These are phyloP conservation scores for Suillus lakei DNA, from an alignment of 768 basidiomycete species.

Conservation along the genomic window DNA sequence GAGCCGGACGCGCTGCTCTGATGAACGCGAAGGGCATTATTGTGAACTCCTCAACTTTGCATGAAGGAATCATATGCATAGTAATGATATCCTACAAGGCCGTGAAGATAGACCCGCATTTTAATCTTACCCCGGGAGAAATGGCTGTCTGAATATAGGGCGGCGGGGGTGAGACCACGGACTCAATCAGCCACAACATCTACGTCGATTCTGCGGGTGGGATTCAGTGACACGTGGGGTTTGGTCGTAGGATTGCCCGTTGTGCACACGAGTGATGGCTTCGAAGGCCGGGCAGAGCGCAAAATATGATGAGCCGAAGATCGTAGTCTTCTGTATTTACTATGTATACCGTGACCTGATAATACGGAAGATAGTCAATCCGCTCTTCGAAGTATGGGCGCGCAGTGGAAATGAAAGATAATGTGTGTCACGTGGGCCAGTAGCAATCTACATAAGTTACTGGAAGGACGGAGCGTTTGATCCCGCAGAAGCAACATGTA, in stretches of 20 bases:
- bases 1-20: conserved; percentile 56
- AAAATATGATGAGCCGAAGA: not conserved
- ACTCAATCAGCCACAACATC: not conserved
- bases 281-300: not conserved
- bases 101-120: not conserved
- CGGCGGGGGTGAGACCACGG: not conserved
- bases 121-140: not conserved
- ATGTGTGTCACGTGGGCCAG: not conserved
- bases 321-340: not conserved
- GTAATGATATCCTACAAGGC: not conserved
- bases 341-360: not conserved
- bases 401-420: not conserved
- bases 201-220: conserved; percentile 3
- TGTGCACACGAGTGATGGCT: not conserved
- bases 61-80: not conserved
- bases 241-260: not conserved
- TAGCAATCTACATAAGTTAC: not conserved
- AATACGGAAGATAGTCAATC: not conserved
- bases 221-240: not conserved
- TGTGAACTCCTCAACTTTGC: conserved; percentile 18
- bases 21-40: conserved; percentile 63
- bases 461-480: not conserved
- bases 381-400: not conserved
- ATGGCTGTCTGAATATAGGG: not conserved
- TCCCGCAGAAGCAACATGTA: not conserved